Base-by-base conservation (phyloP, 495 filamentous ascomycete species). In the Rhypophila decipiens region DNA sequence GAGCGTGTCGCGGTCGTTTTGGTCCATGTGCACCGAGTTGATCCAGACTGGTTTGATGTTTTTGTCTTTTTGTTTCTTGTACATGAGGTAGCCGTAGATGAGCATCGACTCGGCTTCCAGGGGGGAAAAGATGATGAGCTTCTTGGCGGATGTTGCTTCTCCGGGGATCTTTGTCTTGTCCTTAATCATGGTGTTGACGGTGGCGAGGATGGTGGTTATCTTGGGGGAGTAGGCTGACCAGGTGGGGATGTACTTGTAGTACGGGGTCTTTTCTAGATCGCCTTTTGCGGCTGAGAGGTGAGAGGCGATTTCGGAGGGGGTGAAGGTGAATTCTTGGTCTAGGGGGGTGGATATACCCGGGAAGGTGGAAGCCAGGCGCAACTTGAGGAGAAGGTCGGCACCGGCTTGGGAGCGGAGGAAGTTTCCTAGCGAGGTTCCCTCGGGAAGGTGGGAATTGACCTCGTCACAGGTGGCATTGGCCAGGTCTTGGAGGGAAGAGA, bases 331-430 rank as follows among this genome's bases (percentile, higher is more conserved):
- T 5, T 29, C 22, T 4, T 27, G n/a, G 20, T 27, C 17, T 4
- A 38, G 10, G 20, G 50, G 15, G 37, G 39, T 4, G 34, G 35
- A 17, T 10, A 56, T 51, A 39, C 46, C 44, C 0, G 59, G 56
- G 51, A 62, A 59, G 39, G 46, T 62, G 11, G 56, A 50, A 2
- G 56, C 51, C 2, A 62, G 44, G 4, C 55, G 52, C 21, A 63
- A 55, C 12, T 49, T 39, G 37, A 50, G 42, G 18, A 59, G 47
- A 24, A 52, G 9, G 31, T 11, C 24, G 21, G 54, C 35, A 22
- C 47, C 50, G 3, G 22, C 12, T 10, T 38, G 29, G 44, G 24
- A 47, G 24, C 50, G 47, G 8, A 57, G 50, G 24, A 54, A 23
- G 0, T 23, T 44, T 24, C 9, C 0, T 15, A 47, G 2, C 21